These are phyloP conservation scores for Vitis hybrid DNA, from an alignment of 177 flowering plant genomes.

Conservation along the genomic window DNA sequence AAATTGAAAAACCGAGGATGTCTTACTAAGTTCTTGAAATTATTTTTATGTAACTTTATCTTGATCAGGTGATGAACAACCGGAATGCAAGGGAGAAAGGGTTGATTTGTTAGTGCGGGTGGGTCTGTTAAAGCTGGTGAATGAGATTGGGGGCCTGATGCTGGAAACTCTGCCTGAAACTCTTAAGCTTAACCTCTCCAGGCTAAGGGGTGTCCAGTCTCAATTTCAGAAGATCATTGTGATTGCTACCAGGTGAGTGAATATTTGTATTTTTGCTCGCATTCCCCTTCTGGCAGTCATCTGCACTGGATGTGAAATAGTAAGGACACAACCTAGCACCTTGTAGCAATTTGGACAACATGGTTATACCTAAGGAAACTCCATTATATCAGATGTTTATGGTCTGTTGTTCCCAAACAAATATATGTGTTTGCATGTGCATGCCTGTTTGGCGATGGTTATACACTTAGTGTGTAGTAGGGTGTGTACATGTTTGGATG, in stretches of 20 bases:
- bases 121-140: slow-evolving; percentile 72
- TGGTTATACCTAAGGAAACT: too few relatives aligned
- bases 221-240: slow-evolving; percentile 84
- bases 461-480: too few relatives aligned
- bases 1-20: background rate
- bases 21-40: background rate
- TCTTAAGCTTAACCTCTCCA: slow-evolving; percentile 60
- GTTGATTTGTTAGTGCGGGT: slow-evolving; percentile 76
- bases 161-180: slow-evolving; percentile 82
- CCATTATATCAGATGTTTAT: too few relatives aligned
- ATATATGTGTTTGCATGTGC: too few relatives aligned
- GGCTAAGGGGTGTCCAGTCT: slow-evolving; percentile 76
- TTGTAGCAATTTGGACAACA: too few relatives aligned
- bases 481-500: too few relatives aligned
- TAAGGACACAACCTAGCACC: too few relatives aligned
- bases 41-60: background rate
- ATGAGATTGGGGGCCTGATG: slow-evolving; percentile 59
- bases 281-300: too few relatives aligned
- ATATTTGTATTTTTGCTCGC: too few relatives aligned
- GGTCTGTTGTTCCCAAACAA: too few relatives aligned
- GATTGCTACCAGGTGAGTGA: slow-evolving; percentile 67
- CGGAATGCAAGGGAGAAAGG: slow-evolving; percentile 80
- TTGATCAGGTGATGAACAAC: slow-evolving; percentile 44
- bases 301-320: too few relatives aligned
- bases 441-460: too few relatives aligned